A percentile compares a stretch with the other conserved stretches of the same genome.
phyloP scores from a whole-genome alignment of 1,139 yeast species.

The Yamadazyma membranifaciens region DNA sequence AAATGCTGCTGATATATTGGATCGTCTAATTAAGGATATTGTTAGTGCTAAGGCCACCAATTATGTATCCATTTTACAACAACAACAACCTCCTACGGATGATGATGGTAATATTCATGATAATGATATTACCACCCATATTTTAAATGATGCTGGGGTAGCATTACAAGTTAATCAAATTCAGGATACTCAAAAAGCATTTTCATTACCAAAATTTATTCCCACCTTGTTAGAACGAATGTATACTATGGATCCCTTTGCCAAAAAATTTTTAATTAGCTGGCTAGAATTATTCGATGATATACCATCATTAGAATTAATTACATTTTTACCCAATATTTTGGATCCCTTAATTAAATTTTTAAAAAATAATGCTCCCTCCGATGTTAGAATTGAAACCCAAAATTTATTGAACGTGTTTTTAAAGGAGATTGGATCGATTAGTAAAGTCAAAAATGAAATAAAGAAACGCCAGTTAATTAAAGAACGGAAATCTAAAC shows the following conservation, averaged over 20 bases:
- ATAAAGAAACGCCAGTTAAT: conserved; percentile 34
- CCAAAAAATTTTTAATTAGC: conserved; percentile 85
- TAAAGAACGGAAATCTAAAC: conserved; percentile 12
- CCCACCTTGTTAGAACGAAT: conserved; percentile 89
- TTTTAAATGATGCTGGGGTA: conserved; percentile 48
- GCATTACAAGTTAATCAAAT: conserved; percentile 61
- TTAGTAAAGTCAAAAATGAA: conserved; percentile 63
- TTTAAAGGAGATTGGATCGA: conserved; percentile 74
- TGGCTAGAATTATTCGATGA: conserved; percentile 92
- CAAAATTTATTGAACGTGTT: conserved; percentile 73
- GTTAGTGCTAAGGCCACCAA: conserved; percentile 94
- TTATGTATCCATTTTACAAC: conserved; percentile 77
- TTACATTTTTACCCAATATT: conserved; percentile 85
- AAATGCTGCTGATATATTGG: conserved; percentile 93
- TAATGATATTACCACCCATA: conserved; percentile 28
- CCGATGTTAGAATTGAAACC: conserved; percentile 86
- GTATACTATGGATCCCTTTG: conserved; percentile 89
- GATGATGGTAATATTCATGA: conserved; percentile 15
- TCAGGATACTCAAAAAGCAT: conserved; percentile 71
- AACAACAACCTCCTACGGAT: conserved; percentile 29
- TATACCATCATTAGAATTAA: conserved; percentile 86
- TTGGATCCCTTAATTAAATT: conserved; percentile 82
- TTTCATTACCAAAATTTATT: conserved; percentile 82
- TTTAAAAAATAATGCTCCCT: conserved; percentile 73
- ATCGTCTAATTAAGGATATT: conserved; percentile 87